A percentile compares a stretch with the other conserved stretches of the same genome.
Evolutionary conservation across 345 rosid genomes (phyloP).

Genomic region (Corymbia maculata): DNA sequence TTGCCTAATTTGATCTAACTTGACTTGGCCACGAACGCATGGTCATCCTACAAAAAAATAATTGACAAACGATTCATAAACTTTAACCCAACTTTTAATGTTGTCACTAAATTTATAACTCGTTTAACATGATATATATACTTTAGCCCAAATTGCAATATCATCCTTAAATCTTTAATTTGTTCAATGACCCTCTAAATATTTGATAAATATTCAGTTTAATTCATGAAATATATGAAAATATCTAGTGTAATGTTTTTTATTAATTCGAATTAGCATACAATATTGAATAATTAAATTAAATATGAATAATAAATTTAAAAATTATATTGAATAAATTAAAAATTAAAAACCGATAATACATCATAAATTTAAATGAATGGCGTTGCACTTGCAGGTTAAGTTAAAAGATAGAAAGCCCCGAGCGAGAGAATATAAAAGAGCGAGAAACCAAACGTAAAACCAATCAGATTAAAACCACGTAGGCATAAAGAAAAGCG

Average conservation of each 20-base stretch:
- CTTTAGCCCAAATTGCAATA: rapidly evolving
- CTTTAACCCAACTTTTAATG: rapidly evolving
- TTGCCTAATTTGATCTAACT: neutral
- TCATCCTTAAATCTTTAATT: rapidly evolving
- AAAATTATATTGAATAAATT: neutral
- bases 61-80: neutral
- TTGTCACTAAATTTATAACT: rapidly evolving
- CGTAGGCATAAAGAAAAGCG: neutral
- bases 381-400: too few species aligned
- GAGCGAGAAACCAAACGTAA: neutral
- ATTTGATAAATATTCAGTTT: neutral
- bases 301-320: too few species aligned
- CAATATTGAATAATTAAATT: neutral
- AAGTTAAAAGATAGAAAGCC: too few species aligned
- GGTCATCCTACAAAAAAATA: rapidly evolving
- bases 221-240: too few species aligned
- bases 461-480: neutral
- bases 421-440: neutral
- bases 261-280: neutral
- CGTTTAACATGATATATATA: rapidly evolving
- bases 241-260: too few species aligned
- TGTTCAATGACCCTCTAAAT: rapidly evolving
- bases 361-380: too few species aligned
- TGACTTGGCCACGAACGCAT: rapidly evolving
- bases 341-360: neutral